These are phyloP conservation scores for Penicillium hesseltinei DNA, from an alignment of 2,329 filamentous ascomycete species.

Conservation along the genomic window DNA sequence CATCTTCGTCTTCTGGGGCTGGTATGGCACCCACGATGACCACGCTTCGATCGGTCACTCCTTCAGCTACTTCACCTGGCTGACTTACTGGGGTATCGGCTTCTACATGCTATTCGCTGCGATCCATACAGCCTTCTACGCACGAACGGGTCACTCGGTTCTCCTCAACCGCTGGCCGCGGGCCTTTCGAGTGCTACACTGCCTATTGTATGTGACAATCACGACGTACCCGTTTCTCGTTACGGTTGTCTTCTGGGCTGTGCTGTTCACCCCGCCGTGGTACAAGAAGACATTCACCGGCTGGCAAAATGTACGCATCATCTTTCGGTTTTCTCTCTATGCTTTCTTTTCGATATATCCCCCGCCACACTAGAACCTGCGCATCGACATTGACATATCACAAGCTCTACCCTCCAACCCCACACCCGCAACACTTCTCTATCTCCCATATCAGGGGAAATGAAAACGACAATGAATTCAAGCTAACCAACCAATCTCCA, in stretches of 20 bases:
- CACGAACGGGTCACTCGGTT: constrained; percentile 49
- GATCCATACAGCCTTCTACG: constrained; percentile 68
- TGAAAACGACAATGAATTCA: neutral
- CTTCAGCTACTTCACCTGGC: constrained; percentile 80
- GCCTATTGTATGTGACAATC: constrained; percentile 62
- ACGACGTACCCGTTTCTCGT: constrained; percentile 67
- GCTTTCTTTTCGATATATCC: neutral
- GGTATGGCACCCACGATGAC: constrained; percentile 56
- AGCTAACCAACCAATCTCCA: constrained; percentile 16
- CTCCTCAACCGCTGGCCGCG: constrained; percentile 62
- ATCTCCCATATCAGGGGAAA: no score
- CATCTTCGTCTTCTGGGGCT: constrained; percentile 68
- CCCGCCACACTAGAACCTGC: neutral
- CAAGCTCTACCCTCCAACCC: neutral
- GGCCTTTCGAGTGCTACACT: constrained; percentile 63
- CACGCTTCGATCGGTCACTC: constrained; percentile 51
- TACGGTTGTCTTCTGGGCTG: constrained; percentile 67
- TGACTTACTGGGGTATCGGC: constrained; percentile 78
- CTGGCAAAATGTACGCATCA: constrained; percentile 51
- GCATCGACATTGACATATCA: neutral
- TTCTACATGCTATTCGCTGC: constrained; percentile 73
- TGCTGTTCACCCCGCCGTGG: constrained; percentile 57
- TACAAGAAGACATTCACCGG: constrained; percentile 52
- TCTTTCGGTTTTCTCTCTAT: neutral
- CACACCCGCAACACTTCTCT: neutral